A percentile compares a stretch with the other conserved stretches of the same genome.
These are phyloP conservation scores for Strobilomyces echinocephalus DNA, from an alignment of 768 basidiomycete species.

Conservation along the genomic window DNA sequence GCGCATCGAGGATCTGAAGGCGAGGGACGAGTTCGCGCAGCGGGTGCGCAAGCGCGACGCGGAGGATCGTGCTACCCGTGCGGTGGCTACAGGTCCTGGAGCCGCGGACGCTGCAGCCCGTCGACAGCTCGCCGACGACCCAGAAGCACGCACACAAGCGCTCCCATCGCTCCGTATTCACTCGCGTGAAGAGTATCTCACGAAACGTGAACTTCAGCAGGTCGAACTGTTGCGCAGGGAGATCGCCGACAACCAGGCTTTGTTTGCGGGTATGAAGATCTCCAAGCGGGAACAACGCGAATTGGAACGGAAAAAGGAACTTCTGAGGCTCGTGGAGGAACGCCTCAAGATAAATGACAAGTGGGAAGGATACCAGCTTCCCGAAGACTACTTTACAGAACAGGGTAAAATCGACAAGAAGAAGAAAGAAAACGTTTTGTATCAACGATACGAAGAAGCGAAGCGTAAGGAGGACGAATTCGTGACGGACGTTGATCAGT, in stretches of 20 bases:
- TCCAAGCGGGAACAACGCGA: constrained; percentile 78
- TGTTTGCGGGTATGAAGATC: constrained; percentile 88
- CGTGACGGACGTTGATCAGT: constrained; percentile 94
- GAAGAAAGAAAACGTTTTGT: constrained; percentile 88
- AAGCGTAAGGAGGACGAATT: constrained; percentile 91
- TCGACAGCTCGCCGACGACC: constrained; percentile 76
- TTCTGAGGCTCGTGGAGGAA: constrained; percentile 89
- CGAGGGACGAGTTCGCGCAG: constrained; percentile 91
- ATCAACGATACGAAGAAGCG: constrained; percentile 92
- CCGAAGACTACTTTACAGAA: constrained; percentile 97
- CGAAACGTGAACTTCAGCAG: constrained; percentile 94
- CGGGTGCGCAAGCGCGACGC: constrained; percentile 84
- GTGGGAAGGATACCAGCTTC: constrained; percentile 92
- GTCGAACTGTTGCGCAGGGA: constrained; percentile 90
- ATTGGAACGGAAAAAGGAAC: constrained; percentile 88
- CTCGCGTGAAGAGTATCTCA: constrained; percentile 92
- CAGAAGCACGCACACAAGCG: constrained; percentile 48
- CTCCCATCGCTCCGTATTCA: constrained; percentile 76
- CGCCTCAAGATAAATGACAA: constrained; percentile 92
- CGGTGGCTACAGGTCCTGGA: constrained; percentile 45
- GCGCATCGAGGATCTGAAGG: constrained; percentile 70
- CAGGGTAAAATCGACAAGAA: constrained; percentile 98
- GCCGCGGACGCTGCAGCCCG: constrained; percentile 81
- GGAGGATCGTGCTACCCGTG: constrained; percentile 84
- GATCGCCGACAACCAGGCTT: constrained; percentile 88